These are phyloP conservation scores for Fragilaria crotonensis DNA, from an alignment of 108 stramenopile species.

Conservation along the genomic window DNA sequence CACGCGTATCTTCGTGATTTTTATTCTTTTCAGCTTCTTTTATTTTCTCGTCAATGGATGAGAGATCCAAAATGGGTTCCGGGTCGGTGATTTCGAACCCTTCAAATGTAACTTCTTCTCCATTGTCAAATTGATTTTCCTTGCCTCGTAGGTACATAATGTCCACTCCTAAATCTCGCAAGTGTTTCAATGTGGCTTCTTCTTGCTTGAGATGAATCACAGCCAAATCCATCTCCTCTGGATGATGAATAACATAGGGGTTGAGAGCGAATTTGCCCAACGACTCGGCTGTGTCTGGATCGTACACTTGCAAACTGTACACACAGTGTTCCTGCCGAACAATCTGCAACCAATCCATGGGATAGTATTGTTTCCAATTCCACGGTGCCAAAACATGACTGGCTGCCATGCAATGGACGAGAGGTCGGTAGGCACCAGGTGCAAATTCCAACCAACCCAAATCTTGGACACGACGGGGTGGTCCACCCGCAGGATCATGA, in stretches of 20 bases:
- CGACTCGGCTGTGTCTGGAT: constrained; percentile 29
- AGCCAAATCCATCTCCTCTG: constrained; percentile 62
- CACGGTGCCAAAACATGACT: constrained; percentile 77
- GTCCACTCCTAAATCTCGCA: constrained; percentile 59
- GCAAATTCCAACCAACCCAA: constrained; percentile 80
- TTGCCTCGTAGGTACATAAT: constrained; percentile 41
- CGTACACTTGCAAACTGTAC: constrained; percentile 43
- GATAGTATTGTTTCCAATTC: constrained; percentile 80
- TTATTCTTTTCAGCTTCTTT: neutral
- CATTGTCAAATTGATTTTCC: constrained; percentile 60
- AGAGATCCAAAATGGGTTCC: neutral
- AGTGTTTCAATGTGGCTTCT: constrained; percentile 41
- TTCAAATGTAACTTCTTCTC: constrained; percentile 63
- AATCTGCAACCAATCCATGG: constrained; percentile 65
- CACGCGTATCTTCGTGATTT: constrained; percentile 40
- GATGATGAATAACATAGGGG: constrained; percentile 77
- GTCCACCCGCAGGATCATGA: constrained; percentile 55
- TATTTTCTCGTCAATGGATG: too few relatives aligned
- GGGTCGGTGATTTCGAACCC: constrained; percentile 50
- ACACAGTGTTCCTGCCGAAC: constrained; percentile 57
- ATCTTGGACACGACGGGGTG: constrained; percentile 39
- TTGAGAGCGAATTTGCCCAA: constrained; percentile 71
- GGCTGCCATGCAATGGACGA: constrained; percentile 64
- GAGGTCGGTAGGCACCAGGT: constrained; percentile 57
- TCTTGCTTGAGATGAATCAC: constrained; percentile 75